Percentiles rank a stretch among this genome's conserved stretches.
phyloP scores from a whole-genome alignment of 2,329 filamentous ascomycete genomes.

The Aspergillus costaricaensis region DNA sequence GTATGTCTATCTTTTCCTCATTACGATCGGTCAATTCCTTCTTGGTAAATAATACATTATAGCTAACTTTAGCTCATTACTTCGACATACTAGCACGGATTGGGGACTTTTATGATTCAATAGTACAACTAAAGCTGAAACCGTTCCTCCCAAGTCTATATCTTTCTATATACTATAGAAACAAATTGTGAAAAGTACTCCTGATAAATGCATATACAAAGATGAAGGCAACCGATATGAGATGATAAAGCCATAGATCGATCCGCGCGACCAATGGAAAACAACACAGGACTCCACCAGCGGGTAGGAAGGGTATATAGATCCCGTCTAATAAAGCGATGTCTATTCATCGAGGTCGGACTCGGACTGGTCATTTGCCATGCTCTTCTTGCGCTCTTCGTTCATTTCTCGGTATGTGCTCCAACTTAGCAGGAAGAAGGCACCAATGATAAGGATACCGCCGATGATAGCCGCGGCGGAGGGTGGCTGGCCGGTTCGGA shows the following conservation, averaged over 20 bases:
- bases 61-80: no score
- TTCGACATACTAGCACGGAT: no score
- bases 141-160: background rate
- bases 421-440: constrained; percentile 84
- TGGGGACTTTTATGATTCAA: no score
- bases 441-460: constrained; percentile 82
- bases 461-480: constrained; percentile 75
- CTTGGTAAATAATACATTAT: no score
- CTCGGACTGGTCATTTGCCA: constrained; percentile 45
- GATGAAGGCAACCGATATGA: background rate
- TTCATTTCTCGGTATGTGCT: constrained; percentile 93
- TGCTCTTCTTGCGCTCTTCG: constrained; percentile 70
- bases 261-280: background rate
- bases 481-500: constrained; percentile 75
- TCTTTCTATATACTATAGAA: background rate
- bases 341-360: constrained; percentile 44
- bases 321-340: background rate
- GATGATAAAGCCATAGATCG: background rate
- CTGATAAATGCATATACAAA: background rate
- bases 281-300: background rate
- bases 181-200: background rate
- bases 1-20: no score
- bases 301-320: background rate
- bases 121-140: background rate
- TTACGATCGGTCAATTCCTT: no score